Evolutionary conservation across 305 asterid genomes (phyloP).

Genomic region (Lippia alba): DNA sequence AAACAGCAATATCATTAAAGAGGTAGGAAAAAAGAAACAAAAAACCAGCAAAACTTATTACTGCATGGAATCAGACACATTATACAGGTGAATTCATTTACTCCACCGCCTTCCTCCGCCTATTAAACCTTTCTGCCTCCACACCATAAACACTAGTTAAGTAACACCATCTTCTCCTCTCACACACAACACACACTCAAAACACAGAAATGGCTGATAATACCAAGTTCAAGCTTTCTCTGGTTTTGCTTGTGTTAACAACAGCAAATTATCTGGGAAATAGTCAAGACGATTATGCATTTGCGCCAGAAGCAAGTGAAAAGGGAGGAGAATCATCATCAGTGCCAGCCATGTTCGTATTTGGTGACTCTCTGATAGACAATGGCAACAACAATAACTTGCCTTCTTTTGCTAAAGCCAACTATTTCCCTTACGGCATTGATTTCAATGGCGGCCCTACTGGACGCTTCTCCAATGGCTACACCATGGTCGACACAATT

Average conservation of each 20-base stretch:
- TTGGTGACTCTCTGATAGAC: conserved; percentile 88
- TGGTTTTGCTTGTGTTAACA: conserved; percentile 33
- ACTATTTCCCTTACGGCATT: conserved; percentile 90
- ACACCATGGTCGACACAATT: conserved; percentile 86
- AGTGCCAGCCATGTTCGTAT: conserved; percentile 86
- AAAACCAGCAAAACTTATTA: neutral
- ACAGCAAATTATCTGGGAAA: conserved; percentile 27
- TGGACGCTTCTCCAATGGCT: conserved; percentile 90
- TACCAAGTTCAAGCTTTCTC: conserved; percentile 8
- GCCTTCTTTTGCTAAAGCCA: conserved; percentile 87
- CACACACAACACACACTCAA: conserved; percentile 6
- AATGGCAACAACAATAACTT: conserved; percentile 84
- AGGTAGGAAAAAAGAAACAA: neutral
- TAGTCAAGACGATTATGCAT: conserved; percentile 37
- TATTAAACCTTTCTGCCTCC: conserved; percentile 24
- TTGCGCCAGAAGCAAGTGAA: conserved; percentile 16
- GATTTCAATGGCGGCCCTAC: conserved; percentile 89
- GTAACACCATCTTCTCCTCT: too few species aligned
- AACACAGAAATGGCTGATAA: conserved; percentile 31
- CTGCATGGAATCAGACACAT: conserved; percentile 6
- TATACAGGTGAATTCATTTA: conserved; percentile 45
- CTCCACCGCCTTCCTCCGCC: conserved; percentile 46
- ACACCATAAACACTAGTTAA: conserved; percentile 23
- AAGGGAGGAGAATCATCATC: conserved; percentile 21
- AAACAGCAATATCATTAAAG: conserved; percentile 17